Evolutionary conservation across 1,284 basidiomycete species (phyloP), one percentile per base, ranked within the genome.

Genomic region (Somion occarium): DNA sequence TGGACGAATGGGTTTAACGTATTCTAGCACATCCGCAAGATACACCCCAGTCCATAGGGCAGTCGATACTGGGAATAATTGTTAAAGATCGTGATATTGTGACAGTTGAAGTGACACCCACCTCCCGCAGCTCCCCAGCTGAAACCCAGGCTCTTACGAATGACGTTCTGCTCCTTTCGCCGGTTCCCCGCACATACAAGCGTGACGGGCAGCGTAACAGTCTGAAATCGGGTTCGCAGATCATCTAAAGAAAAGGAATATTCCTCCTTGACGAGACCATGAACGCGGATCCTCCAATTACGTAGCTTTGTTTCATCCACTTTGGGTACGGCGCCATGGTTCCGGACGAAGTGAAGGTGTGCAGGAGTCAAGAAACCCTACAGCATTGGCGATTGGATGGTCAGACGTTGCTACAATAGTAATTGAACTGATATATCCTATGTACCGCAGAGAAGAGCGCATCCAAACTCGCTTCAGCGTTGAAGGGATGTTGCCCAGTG

Each of bases 141-240:
- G 59, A 84, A 84, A 5, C 78, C 82, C 1, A 82, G 69, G n/a
- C 75, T 75, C 60, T 85, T 81, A 3, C 71, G 70, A n/a, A 85
- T 75, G 49, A 83, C 69, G 59, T 87, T 87, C 59, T 87, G 84
- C 58, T 88, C 85, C 60, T 83, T 85, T 11, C 84, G 71, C 2
- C 84, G 67, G 64, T 87, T 87, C 1, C 84, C 84, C 1, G 85
- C 85, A 55, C 84, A 88, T 1, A 82, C 81, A 15, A 88, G 62
- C 0, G 85, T 87, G 38, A 86, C 73, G 2, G 84, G 85, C 2
- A 85, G 56, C 0, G 83, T 86, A 4, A 85, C 75, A 1, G 78
- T 69, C 4, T 71, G 64, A 56, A 85, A 85, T 25, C 61, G 67
- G 13, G 42, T 22, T 49, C 72, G 72, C 18, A 85, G 69, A 48